Percentiles rank a stretch among this genome's conserved stretches.
Evolutionary conservation across 202 grass and related monocot species (phyloP).

Genomic region (Eragrostis tef): DNA sequence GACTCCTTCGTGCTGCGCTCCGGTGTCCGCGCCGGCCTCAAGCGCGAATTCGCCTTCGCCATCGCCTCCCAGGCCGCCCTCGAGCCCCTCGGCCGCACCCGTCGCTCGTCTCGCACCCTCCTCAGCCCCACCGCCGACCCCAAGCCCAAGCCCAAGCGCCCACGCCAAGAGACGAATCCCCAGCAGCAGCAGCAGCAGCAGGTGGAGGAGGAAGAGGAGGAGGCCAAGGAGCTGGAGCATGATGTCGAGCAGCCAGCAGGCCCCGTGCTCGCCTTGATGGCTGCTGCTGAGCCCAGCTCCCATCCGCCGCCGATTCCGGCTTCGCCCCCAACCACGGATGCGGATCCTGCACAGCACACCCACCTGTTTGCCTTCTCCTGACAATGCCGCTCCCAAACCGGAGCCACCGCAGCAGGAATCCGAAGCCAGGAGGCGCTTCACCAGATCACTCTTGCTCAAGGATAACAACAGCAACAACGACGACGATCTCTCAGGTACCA

Average conservation of each 20-base stretch:
- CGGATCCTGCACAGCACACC: no score
- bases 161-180: not conserved
- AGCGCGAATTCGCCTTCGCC: constrained; percentile 93
- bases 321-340: not conserved
- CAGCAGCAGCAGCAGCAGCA: no score
- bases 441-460: constrained; percentile 64
- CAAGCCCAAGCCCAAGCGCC: constrained; percentile 37
- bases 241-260: not conserved
- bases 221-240: not conserved
- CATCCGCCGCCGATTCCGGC: not conserved
- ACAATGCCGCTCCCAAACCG: constrained; percentile 13
- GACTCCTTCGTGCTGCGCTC: constrained; percentile 72
- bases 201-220: no score
- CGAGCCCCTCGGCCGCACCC: constrained; percentile 69
- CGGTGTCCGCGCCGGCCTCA: constrained; percentile 77
- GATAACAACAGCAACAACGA: no score
- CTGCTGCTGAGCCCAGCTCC: not conserved
- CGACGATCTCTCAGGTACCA: constrained; percentile 36
- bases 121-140: not conserved
- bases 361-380: not conserved
- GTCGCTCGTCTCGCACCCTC: constrained; percentile 50
- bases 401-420: constrained; percentile 16
- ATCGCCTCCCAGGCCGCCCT: constrained; percentile 69
- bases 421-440: constrained; percentile 49
- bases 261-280: constrained; percentile 38